phyloP scores from a whole-genome alignment of 2,329 filamentous ascomycete species.

The Ramularia collo-cygni region DNA sequence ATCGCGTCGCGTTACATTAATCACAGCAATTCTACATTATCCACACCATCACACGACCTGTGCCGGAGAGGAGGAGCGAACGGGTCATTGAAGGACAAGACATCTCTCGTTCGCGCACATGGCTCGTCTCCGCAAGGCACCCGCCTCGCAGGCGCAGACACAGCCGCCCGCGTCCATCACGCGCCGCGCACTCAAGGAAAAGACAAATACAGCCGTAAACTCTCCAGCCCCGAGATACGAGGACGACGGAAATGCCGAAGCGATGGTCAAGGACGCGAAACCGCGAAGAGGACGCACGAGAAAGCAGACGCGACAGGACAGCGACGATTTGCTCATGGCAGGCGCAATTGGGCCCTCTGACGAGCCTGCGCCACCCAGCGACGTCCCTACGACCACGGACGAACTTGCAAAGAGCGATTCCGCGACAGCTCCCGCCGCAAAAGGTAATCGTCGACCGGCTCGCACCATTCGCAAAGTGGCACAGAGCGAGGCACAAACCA shows the following conservation, averaged over 20 bases:
- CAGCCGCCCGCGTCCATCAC: slow-evolving; percentile 9
- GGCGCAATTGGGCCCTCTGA: slow-evolving; percentile 20
- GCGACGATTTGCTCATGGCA: slow-evolving; percentile 25
- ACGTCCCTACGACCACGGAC: slow-evolving; percentile 16
- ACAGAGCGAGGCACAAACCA: slow-evolving; percentile 22
- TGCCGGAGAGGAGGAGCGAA: not conserved
- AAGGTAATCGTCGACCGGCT: slow-evolving; percentile 16
- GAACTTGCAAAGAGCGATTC: slow-evolving; percentile 23
- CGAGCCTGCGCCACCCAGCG: slow-evolving; percentile 9
- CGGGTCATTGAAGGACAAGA: not conserved
- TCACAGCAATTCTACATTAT: too few species aligned
- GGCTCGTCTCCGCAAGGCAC: slow-evolving; percentile 25
- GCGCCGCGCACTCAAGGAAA: slow-evolving; percentile 25
- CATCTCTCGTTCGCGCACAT: too few species aligned
- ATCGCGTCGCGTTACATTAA: too few species aligned
- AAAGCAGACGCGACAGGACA: slow-evolving; percentile 12
- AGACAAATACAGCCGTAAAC: slow-evolving; percentile 23
- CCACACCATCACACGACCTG: too few species aligned
- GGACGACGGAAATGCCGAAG: slow-evolving; percentile 22
- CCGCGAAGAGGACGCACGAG: slow-evolving; percentile 17
- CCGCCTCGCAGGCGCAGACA: slow-evolving; percentile 11
- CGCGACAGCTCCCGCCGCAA: slow-evolving; percentile 9
- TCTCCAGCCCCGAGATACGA: slow-evolving; percentile 18
- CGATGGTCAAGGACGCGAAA: slow-evolving; percentile 23
- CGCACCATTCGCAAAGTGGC: slow-evolving; percentile 22